phyloP scores from a whole-genome alignment of 2,329 filamentous ascomycete species.

The Alternaria sp. region DNA sequence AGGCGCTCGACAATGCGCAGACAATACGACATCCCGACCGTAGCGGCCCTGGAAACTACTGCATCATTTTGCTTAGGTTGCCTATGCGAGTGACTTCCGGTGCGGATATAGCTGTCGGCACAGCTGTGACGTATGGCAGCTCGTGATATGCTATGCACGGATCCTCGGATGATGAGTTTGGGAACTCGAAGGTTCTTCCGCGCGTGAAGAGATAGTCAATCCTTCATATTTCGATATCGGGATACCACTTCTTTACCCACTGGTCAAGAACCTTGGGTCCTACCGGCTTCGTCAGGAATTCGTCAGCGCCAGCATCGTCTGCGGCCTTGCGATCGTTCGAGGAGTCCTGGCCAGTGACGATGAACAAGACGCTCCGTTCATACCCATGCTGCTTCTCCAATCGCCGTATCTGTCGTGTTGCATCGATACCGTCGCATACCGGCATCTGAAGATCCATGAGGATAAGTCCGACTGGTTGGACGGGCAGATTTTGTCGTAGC shows the following conservation, averaged over 20 bases:
- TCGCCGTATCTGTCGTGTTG: slow-evolving; percentile 43
- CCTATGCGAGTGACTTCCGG: neutral
- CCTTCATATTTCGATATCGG: slow-evolving; percentile 14
- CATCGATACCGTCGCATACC: slow-evolving; percentile 46
- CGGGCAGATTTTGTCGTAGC: neutral
- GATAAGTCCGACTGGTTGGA: slow-evolving; percentile 40
- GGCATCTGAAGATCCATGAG: slow-evolving; percentile 55
- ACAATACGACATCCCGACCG: neutral
- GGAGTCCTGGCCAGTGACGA: slow-evolving; percentile 45
- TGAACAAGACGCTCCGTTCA: slow-evolving; percentile 37
- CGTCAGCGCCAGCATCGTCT: slow-evolving; percentile 37
- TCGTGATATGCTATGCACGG: neutral
- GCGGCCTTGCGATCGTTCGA: slow-evolving; percentile 30
- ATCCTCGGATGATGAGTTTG: neutral
- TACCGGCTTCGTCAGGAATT: slow-evolving; percentile 43
- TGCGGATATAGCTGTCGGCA: neutral
- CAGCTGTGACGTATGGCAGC: neutral
- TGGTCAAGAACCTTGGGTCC: slow-evolving; percentile 37
- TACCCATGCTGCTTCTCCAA: slow-evolving; percentile 37
- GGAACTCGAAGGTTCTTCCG: neutral
- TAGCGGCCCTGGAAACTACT: neutral
- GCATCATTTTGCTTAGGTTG: neutral
- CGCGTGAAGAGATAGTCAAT: neutral
- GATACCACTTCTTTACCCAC: slow-evolving; percentile 29
- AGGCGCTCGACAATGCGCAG: neutral